Base-by-base conservation (phyloP, 495 filamentous ascomycete species). In the Neurospora africana region DNA sequence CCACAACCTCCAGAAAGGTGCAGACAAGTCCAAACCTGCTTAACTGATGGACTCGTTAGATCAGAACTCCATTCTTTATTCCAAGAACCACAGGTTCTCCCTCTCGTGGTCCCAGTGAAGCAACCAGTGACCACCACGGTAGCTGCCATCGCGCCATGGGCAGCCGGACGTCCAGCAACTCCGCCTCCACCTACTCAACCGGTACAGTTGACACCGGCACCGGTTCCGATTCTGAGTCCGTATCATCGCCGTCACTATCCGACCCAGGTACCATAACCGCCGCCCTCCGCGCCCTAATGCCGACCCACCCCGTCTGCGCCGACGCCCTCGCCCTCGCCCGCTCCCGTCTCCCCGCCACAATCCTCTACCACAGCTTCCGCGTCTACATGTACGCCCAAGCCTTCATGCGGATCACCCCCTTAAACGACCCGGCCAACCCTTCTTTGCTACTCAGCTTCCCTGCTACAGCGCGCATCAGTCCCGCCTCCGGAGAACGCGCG, bases 301-400 rank as follows among this genome's bases (percentile, higher is more conserved):
- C 78, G 0, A 19, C 33, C 36, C 78, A 80, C 43, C 75, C 78
- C 5, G 77, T 72, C 3, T 77, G 75, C 36, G 69, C 71, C 58
- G 77, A 80, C n/a, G 76, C 80, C n/a, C 77, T 81, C 35, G 37
- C 75, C 0, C 61, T 79, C 19, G 80, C 81, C 43, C 73, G 74
- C 61, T 43, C 74, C 0, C 70, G 70, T 0, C 79, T 86, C 4
- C 81, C 83, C 4, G 78, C 82, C 4, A 75, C 80, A 10, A 81
- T 86, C 67, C 74, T 85, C 13, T 81, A 85, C 74, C 84, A 85
- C 75, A 84, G 81, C 76, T 73, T 85, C 72, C 81, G 83, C n/a
- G 79, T 83, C 53, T 86, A 76, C 71, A 74, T 82, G 43, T 82
- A 82, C 73, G 80, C 83, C 19, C 69, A 80, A 65, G 73, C 74